Evolutionary conservation across 495 filamentous ascomycete genomes (phyloP), one percentile per base, ranked within the genome.

Genomic region (Hypoxylon rickii): DNA sequence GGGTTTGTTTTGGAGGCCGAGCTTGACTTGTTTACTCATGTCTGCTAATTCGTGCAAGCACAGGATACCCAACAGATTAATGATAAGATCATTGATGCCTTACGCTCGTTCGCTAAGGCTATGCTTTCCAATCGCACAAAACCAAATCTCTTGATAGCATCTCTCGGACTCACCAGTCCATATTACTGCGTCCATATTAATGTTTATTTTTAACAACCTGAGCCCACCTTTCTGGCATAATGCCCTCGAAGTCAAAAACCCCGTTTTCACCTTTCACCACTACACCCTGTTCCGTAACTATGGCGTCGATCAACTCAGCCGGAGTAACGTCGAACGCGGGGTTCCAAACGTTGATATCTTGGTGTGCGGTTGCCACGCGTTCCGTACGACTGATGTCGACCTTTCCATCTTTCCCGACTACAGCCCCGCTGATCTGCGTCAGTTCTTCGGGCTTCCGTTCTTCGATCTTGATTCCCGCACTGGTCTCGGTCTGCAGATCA

Each of bases 261-360:
- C 88, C 92, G 46, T 88, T 79, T n/a, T 67, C 56, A 19, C 77
- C 82, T 73, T 90, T 94, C 64, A 92, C 86, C 7, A 90, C 84
- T 12, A 95, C 88, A 3, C 94, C 93, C 50, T 88, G 83, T 73
- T 98, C 94, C 0, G 94, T 97, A 44, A 97, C 88, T 59, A 98
- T 89, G 5, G 87, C 92, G 74, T 97, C 95, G 54, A 98, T 96
- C 20, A 97, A 75, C 37, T 79, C 78, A 22, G 86, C 76, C 0
- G 94, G 93, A 1, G 94, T 97, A 20, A 98, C 87, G 69, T 98
- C 94, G 64, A 98, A 98, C 15, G 91, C 87, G 20, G 95, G 94
- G 65, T 98, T 98, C 90, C 93, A 98, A 16, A 96, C 89, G 37
- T 76, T 75, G 37, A 96, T 94, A 1, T 83, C 81, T 57, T 86